Evolutionary conservation across 225 moss, liverwort and hornwort species (phyloP), one percentile per base, ranked within the genome.

Genomic region (Pseudisothecium myosuroides): DNA sequence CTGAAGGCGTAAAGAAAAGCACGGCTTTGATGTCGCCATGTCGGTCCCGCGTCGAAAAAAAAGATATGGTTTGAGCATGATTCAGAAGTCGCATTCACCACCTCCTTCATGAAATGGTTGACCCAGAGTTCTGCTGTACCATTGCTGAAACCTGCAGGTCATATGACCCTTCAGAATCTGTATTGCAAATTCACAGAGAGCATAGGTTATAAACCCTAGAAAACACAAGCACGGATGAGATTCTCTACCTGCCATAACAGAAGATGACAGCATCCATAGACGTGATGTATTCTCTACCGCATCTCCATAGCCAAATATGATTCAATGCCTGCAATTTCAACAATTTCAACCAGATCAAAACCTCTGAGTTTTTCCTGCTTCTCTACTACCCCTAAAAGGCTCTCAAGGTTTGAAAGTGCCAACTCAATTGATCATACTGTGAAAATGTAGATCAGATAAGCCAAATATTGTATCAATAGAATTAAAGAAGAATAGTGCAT

Each of bases 11-110:
- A 98, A 55, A 98, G 90, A 80, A 94, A 77, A 76, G 86, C 96
- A 50, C 96, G 96, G 86, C 82, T 94, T 76, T 91, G 94, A 93
- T 94, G 95, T 83, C 93, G 77, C 97, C 97, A 96, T 89, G 94
- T 88, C n/a, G 95, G 91, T 76, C 96, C 96, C 69, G 88, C 93
- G 36, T 91, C 92, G 71, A 98, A 90, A 20, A 95, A 90, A 54
- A 89, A 92, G 15, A 95, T 37, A 83, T 93, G 92, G 89, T 94
- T 91, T 52, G 92, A 11, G 88, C 97, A 98, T 77, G 89, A 90
- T 80, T 96, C 92, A 60, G 89, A 54, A 84, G 94, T 95, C 78
- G 74, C 82, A 87, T 91, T 93, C 73, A 85, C 92, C 67, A 90
- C 86, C 36, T 92, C 83, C 66, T 93, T 80, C 78, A 76, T 81